These are phyloP conservation scores for Escovopsis weberi DNA, from an alignment of 2,329 filamentous ascomycete species.

Conservation along the genomic window DNA sequence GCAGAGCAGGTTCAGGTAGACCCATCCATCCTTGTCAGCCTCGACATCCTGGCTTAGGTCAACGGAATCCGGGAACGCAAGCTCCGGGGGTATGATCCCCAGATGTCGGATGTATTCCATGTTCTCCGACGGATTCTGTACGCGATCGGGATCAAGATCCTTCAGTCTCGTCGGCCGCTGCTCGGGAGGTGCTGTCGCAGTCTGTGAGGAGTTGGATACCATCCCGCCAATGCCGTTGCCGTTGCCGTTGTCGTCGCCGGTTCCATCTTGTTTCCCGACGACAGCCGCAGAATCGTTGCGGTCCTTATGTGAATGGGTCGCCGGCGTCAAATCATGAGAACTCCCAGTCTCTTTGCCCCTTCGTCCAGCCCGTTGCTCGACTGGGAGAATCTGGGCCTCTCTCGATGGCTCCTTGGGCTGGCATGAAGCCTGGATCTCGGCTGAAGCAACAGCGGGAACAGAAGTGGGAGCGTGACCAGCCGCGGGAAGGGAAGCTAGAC, in stretches of 20 bases:
- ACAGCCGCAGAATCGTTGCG: constrained; percentile 23
- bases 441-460: background rate
- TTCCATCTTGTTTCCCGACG: constrained; percentile 16
- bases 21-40: constrained; percentile 58
- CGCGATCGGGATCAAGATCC: constrained; percentile 66
- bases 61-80: constrained; percentile 13
- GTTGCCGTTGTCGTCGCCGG: constrained; percentile 24
- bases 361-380: constrained; percentile 14
- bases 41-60: constrained; percentile 28
- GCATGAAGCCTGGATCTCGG: constrained; percentile 18
- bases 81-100: constrained; percentile 47
- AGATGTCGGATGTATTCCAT: constrained; percentile 67
- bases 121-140: constrained; percentile 61
- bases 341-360: constrained; percentile 22
- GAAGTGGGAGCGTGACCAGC: too few species aligned
- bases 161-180: constrained; percentile 64
- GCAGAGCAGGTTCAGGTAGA: constrained; percentile 66
- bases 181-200: constrained; percentile 35
- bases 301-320: constrained; percentile 33
- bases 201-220: constrained; percentile 7
- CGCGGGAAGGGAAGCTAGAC: too few species aligned
- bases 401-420: constrained; percentile 22
- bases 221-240: constrained; percentile 16
- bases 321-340: constrained; percentile 29
- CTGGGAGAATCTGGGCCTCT: constrained; percentile 34